Percentiles rank a stretch among this genome's conserved stretches.
Evolutionary conservation across 495 filamentous ascomycete species (phyloP).

Genomic region (Entonaema liquescens): DNA sequence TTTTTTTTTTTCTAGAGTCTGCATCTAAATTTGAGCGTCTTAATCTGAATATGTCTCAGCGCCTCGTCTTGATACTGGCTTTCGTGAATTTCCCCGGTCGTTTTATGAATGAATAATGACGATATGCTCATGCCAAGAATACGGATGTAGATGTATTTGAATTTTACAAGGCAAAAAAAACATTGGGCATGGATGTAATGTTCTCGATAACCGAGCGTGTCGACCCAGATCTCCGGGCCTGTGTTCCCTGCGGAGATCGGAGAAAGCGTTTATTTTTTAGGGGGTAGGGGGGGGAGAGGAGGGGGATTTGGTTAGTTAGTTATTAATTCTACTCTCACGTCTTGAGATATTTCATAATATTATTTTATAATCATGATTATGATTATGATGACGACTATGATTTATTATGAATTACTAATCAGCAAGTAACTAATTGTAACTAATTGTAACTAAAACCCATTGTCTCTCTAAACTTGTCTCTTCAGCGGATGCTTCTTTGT

Average conservation of each 20-base stretch:
- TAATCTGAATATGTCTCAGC: too few species aligned
- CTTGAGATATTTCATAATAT: too few species aligned
- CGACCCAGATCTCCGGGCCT: slow-evolving; percentile 48
- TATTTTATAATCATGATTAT: neutral
- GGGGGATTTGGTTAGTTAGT: too few species aligned
- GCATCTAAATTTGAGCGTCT: too few species aligned
- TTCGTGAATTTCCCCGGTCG: too few species aligned
- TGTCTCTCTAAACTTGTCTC: neutral
- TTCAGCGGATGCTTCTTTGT: slow-evolving; percentile 13
- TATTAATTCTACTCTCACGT: neutral
- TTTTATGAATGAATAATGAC: neutral
- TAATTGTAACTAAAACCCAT: too few species aligned
- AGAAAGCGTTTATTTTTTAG: slow-evolving; percentile 6
- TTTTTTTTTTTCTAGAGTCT: too few species aligned
- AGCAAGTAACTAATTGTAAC: too few species aligned
- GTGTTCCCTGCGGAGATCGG: slow-evolving; percentile 29
- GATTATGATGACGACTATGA: too few species aligned
- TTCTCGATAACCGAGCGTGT: slow-evolving; percentile 45
- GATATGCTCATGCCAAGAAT: neutral
- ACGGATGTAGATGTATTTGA: neutral
- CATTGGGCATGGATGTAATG: neutral
- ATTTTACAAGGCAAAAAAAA: too few species aligned
- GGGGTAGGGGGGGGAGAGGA: too few species aligned
- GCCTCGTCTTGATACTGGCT: too few species aligned
- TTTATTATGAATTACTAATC: neutral